Percentiles rank a stretch among this genome's conserved stretches.
These are phyloP conservation scores for Canavalia ensiformis DNA, from an alignment of 306 rosid genomes.

Conservation along the genomic window DNA sequence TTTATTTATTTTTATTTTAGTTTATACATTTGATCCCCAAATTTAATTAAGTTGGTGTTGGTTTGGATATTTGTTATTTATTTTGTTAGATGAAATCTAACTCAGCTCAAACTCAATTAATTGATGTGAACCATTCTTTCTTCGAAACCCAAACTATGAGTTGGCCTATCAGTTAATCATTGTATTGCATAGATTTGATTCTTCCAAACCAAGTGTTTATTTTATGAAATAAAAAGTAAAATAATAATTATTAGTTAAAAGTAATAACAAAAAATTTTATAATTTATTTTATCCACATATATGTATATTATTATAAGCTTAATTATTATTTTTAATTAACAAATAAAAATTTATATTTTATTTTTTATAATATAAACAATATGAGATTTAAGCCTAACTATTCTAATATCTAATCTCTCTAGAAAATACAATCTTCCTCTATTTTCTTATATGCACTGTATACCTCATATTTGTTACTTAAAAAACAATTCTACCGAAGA, in stretches of 20 bases:
- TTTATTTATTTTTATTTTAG: neutral
- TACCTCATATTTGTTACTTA: too few relatives aligned
- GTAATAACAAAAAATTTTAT: neutral
- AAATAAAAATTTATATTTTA: neutral
- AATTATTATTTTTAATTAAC: neutral
- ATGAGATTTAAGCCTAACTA: too few relatives aligned
- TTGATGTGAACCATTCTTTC: too few relatives aligned
- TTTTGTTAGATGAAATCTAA: neutral
- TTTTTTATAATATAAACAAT: neutral
- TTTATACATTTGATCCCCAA: neutral
- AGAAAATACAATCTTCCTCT: too few relatives aligned
- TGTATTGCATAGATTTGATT: too few relatives aligned
- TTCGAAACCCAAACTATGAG: too few relatives aligned
- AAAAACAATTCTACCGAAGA: too few relatives aligned
- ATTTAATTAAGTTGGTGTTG: too few relatives aligned
- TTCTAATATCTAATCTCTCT: too few relatives aligned
- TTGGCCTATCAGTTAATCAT: too few relatives aligned
- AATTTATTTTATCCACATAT: neutral
- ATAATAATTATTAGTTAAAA: neutral
- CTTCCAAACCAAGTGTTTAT: too few relatives aligned
- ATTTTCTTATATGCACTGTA: too few relatives aligned
- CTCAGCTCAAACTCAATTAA: neutral
- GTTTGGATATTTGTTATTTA: neutral
- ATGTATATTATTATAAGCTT: neutral
- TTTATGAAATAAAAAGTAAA: neutral